phyloP scores from a whole-genome alignment of 352 stramenopile species.

The Phytophthora syringae region DNA sequence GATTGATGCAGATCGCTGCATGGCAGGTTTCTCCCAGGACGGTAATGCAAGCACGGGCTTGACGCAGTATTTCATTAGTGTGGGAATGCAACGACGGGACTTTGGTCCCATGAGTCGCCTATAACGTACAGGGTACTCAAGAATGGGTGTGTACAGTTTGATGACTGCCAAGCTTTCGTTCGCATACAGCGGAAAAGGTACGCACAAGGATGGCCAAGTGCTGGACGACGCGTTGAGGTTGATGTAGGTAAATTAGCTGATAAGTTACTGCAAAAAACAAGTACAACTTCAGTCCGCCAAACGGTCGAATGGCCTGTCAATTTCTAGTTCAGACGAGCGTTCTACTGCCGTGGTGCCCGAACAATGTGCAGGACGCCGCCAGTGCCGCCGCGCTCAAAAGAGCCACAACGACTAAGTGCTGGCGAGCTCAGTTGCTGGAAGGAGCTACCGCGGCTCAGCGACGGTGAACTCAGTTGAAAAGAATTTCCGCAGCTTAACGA shows the following conservation, averaged over 20 bases:
- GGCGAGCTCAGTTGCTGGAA: conserved; percentile 24
- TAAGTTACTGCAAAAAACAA: no score
- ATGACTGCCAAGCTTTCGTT: no score
- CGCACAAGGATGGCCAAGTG: no score
- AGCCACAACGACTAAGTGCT: conserved; percentile 10
- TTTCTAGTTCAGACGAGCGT: neutral
- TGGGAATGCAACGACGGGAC: conserved; percentile 25
- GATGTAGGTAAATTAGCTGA: no score
- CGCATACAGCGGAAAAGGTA: no score
- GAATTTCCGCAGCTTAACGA: conserved; percentile 17
- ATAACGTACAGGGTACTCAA: no score
- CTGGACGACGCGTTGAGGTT: no score
- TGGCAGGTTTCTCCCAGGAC: neutral
- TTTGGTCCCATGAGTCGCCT: no score
- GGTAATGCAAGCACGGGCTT: conserved; percentile 23
- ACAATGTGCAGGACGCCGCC: conserved; percentile 28
- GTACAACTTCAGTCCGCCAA: no score
- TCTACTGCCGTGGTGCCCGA: conserved; percentile 18
- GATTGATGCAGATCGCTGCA: conserved; percentile 27
- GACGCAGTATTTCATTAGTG: conserved; percentile 33
- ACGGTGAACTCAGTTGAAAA: conserved; percentile 13
- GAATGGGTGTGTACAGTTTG: no score
- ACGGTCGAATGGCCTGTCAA: neutral
- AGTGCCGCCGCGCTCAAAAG: conserved; percentile 15
- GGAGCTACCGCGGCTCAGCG: conserved; percentile 22